Evolutionary conservation across 305 asterid species (phyloP), one percentile per base, ranked within the genome.

Genomic region (Fraxinus paxiana): DNA sequence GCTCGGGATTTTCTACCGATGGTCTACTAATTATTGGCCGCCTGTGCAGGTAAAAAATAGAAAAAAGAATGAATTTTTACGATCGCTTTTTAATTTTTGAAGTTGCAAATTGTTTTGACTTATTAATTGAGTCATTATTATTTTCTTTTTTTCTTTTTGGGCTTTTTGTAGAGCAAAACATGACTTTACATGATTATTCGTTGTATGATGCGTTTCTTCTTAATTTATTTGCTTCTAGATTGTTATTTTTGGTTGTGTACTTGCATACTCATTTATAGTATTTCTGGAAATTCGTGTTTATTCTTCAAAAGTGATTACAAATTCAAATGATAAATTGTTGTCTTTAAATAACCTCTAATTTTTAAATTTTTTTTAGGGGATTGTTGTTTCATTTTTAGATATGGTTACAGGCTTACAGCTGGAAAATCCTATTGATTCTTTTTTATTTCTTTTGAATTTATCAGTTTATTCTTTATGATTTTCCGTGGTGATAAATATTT

Each of bases 1-100:
- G 99, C 80, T 92, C 94, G 15, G 94, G 97, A 6, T 94, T 93
- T 79, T 83, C 90, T 18, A 92, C 98, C 0, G 88, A 88, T 76
- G 98, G 97, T 0, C 90, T 94, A 34, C 17, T 86, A 81, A 91
- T 79, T 65, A 85, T 94, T 59, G 85, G 90, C 3, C 89, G 92
- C 78, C 82, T 87, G 33, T 93, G 97, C 90, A 87, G 95, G 98
- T 94, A 87, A 73, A 17, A 43, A 46, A 2, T 46, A 46, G 18
- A 26, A 54, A 54, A 5, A 54, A n/a, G 6, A 46, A 17, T 17
- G 8, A 67, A 15, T 18, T 80, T 51, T 6, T 7, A 73, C 75
- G 0, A 5, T 1, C 20, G 20, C 6, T 15, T 24, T 24, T 33
- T 26, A 17, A 43, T 0, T 77, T 5, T 15, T 7, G 22, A 3